Evolutionary conservation across 441 rosid genomes (phyloP), one percentile per base, ranked within the genome.

Genomic region (Hura crepitans): DNA sequence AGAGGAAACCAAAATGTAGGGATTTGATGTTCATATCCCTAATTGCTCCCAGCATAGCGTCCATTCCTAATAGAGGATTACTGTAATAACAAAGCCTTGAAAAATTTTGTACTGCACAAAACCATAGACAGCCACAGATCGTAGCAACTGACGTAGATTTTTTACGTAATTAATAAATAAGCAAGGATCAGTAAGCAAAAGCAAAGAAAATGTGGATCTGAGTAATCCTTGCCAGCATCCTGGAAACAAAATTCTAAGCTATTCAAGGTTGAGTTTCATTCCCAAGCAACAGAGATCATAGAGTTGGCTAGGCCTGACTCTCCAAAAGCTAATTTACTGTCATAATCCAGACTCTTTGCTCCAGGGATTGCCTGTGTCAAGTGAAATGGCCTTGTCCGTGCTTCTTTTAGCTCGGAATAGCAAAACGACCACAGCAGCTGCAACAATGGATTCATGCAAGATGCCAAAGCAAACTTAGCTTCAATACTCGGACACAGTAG

Each of bases 341-440:
- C 85, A 69, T 80, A 90, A 68, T 89, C 93, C 75, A 94, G 84
- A 61, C 76, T 70, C 84, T 82, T 89, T 18, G 89, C 93, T 68
- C 97, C 99, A 27, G 96, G 97, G 70, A 92, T 85, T 7, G 97
- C 92, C 43, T 86, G 89, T 22, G 91, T 81, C 79, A 94, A 73
- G 68, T 91, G 86, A 70, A 92, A 86, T 45, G 81, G 82, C 83
- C 83, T 89, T 55, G 83, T 76, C 75, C 78, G 81, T n/a, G 85
- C 80, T 72, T 84, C 91, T 62, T 80, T 88, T 12, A 92, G 84
- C 68, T 82, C 86, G 30, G 97, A 80, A 73, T 72, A 70, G 82
- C 97, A 92, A 80, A 90, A 94, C 42, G 97, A 90, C 96, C 96
- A 94, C 23, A 94, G 81, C 65, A 94, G 83, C 97, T 94, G 85